Percentiles rank a stretch among this genome's conserved stretches.
These are phyloP conservation scores for Plasmopara halstedii DNA, from an alignment of 352 stramenopile genomes.

Conservation along the genomic window DNA sequence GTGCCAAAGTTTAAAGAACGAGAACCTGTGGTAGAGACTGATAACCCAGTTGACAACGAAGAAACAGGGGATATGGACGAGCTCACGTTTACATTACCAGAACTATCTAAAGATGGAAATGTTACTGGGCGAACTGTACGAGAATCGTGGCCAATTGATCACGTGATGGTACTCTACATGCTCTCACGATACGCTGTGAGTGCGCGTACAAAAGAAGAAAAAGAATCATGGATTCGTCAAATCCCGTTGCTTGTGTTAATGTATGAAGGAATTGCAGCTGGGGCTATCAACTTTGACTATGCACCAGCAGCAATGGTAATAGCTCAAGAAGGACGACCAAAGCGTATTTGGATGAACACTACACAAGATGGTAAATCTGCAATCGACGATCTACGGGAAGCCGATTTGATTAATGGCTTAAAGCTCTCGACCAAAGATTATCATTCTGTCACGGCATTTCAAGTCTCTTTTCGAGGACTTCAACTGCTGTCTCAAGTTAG, in stretches of 20 bases:
- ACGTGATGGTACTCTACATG: slow-evolving; percentile 58
- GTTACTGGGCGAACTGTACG: slow-evolving; percentile 32
- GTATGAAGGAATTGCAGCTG: slow-evolving; percentile 56
- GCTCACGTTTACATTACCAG: slow-evolving; percentile 42
- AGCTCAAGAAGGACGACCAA: slow-evolving; percentile 37
- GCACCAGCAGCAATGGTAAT: slow-evolving; percentile 48
- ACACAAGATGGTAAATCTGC: slow-evolving; percentile 59
- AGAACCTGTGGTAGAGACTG: slow-evolving; percentile 1
- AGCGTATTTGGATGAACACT: slow-evolving; percentile 61
- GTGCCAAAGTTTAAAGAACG: slow-evolving; percentile 1
- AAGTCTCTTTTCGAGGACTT: slow-evolving; percentile 42
- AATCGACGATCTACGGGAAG: slow-evolving; percentile 53
- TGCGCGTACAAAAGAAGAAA: slow-evolving; percentile 68
- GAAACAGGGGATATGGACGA: slow-evolving; percentile 24
- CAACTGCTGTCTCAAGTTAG: slow-evolving; percentile 34
- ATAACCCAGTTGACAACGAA: slow-evolving; percentile 12
- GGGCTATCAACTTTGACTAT: slow-evolving; percentile 57
- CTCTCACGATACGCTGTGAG: slow-evolving; percentile 30
- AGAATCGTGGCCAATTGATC: slow-evolving; percentile 46
- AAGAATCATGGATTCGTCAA: slow-evolving; percentile 92
- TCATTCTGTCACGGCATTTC: slow-evolving; percentile 54
- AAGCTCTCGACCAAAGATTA: slow-evolving; percentile 62
- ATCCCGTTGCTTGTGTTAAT: slow-evolving; percentile 63
- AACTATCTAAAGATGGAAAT: slow-evolving; percentile 40
- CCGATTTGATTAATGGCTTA: slow-evolving; percentile 51